These are phyloP conservation scores for Penicillium sp. DNA, from an alignment of 2,329 filamentous ascomycete species.

Conservation along the genomic window DNA sequence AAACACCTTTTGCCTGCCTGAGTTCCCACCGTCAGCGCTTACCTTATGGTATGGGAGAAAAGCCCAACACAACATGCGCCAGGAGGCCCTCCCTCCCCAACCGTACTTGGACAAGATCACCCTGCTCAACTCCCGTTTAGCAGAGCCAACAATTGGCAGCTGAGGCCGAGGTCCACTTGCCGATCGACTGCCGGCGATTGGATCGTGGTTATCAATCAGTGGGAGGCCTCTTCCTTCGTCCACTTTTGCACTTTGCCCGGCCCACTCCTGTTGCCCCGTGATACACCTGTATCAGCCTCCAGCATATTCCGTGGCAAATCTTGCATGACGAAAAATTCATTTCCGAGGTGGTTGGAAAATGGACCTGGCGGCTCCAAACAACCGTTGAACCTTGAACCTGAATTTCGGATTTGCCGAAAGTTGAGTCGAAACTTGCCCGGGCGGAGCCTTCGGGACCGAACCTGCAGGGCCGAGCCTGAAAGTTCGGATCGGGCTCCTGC, in stretches of 20 bases:
- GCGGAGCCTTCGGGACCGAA: background rate
- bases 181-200: slow-evolving; percentile 6
- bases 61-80: background rate
- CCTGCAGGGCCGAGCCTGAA: background rate
- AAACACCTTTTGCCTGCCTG: background rate
- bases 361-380: background rate
- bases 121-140: background rate
- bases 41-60: no score
- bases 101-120: background rate
- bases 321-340: background rate
- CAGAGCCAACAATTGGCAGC: slow-evolving; percentile 1
- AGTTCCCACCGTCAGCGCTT: no score
- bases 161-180: slow-evolving; percentile 8
- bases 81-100: background rate
- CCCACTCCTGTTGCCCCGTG: slow-evolving; percentile 2
- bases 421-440: background rate
- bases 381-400: background rate
- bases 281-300: slow-evolving; percentile 15
- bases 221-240: slow-evolving; percentile 4
- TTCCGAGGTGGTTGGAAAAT: background rate
- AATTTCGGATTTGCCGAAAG: background rate
- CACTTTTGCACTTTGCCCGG: slow-evolving; percentile 2
- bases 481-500: background rate
- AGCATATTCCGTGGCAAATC: background rate
- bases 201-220: slow-evolving; percentile 16